Evolutionary conservation across 176 grass and related monocot genomes (phyloP).

Genomic region (Typha latifolia): DNA sequence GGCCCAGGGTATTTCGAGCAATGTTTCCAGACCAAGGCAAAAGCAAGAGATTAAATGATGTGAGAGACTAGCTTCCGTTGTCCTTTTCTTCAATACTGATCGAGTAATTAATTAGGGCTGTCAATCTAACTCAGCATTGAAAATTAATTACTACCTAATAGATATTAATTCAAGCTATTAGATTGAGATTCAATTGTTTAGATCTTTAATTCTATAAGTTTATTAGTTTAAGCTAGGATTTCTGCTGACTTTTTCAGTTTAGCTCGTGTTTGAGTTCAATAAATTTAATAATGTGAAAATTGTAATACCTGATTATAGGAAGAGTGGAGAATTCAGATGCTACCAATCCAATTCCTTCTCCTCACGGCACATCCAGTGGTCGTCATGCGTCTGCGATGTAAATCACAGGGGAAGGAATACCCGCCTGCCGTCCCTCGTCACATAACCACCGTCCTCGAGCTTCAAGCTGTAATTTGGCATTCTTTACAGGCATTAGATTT

Average conservation of each 20-base stretch:
- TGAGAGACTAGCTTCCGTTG: not conserved
- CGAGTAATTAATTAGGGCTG: not conserved
- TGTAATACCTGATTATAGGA: slow-evolving; percentile 30
- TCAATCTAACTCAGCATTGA: too few species aligned
- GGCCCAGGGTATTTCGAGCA: slow-evolving; percentile 53
- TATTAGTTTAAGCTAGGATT: too few species aligned
- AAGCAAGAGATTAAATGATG: slow-evolving; percentile 55
- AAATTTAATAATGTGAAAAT: too few species aligned
- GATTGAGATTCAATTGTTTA: too few species aligned
- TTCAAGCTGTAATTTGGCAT: slow-evolving; percentile 48
- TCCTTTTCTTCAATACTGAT: not conserved
- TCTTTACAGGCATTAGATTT: not conserved
- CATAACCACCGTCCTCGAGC: slow-evolving; percentile 51
- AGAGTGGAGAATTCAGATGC: slow-evolving; percentile 74
- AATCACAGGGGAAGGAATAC: slow-evolving; percentile 58
- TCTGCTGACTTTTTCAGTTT: too few species aligned
- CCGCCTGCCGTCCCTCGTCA: slow-evolving; percentile 46
- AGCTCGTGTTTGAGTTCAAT: too few species aligned
- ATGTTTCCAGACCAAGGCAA: slow-evolving; percentile 70
- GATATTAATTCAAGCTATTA: too few species aligned
- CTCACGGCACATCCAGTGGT: slow-evolving; percentile 57
- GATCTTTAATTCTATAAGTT: too few species aligned
- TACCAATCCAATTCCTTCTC: slow-evolving; percentile 77
- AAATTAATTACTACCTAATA: too few species aligned
- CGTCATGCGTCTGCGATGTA: slow-evolving; percentile 54